These are phyloP conservation scores for Rutidosis leptorrhynchoides DNA, from an alignment of 129 eudicot species.

Conservation along the genomic window DNA sequence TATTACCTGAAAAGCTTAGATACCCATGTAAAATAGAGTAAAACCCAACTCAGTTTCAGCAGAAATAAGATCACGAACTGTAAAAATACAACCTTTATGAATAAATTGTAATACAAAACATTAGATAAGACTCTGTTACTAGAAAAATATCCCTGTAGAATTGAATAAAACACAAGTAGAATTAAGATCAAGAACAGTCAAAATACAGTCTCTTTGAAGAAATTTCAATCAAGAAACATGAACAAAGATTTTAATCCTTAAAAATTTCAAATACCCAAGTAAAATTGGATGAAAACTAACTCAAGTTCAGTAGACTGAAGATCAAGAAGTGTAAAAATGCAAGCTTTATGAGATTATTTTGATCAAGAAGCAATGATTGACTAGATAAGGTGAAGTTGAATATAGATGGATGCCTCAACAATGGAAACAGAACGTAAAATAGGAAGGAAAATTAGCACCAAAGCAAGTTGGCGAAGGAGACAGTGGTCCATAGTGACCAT, in stretches of 20 bases:
- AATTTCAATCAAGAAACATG: background rate
- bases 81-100: constrained; percentile 10
- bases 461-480: constrained; percentile 18
- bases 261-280: constrained; percentile 6
- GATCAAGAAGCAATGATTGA: constrained; percentile 31
- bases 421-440: constrained; percentile 38
- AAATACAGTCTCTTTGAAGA: background rate
- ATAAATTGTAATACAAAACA: background rate
- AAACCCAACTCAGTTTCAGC: constrained; percentile 28
- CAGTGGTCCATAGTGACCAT: constrained; percentile 31
- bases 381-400: constrained; percentile 23
- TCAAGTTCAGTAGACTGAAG: background rate
- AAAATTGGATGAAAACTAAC: constrained; percentile 16
- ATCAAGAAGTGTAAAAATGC: constrained; percentile 7
- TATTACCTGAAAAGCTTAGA: background rate
- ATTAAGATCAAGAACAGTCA: constrained; percentile 1
- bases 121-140: background rate
- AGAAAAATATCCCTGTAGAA: constrained; percentile 15
- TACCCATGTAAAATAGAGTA: constrained; percentile 5
- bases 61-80: background rate
- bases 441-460: constrained; percentile 25
- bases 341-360: background rate
- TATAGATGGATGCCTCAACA: constrained; percentile 30
- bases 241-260: constrained; percentile 3
- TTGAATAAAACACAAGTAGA: constrained; percentile 19